phyloP scores from a whole-genome alignment of 2,329 filamentous ascomycete genomes.

The Scytalidium lignicola region DNA sequence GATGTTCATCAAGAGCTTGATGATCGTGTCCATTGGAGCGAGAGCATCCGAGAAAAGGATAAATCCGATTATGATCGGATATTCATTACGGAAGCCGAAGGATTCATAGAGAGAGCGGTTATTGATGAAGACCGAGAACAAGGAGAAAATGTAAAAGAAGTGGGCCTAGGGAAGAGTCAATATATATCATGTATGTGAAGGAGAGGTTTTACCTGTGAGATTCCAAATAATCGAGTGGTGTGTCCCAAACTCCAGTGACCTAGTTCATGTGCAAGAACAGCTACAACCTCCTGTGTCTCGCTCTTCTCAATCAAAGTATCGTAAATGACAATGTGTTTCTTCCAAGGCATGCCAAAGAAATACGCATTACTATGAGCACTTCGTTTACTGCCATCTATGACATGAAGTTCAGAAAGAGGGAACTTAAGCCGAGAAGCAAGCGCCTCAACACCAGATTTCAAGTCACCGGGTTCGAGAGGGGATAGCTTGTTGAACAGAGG shows the following conservation, averaged over 20 bases:
- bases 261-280: conserved; percentile 90
- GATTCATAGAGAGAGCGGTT: conserved; percentile 85
- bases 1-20: conserved; percentile 95
- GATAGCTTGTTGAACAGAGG: conserved; percentile 98
- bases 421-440: conserved; percentile 83
- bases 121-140: conserved; percentile 97
- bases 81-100: conserved; percentile 80
- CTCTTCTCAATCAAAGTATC: conserved; percentile 97
- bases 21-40: conserved; percentile 85
- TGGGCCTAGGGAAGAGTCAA: conserved; percentile 58
- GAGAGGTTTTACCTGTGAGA: conserved; percentile 62
- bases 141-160: conserved; percentile 91
- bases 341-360: conserved; percentile 97
- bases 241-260: conserved; percentile 97
- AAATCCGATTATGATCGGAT: conserved; percentile 95
- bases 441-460: conserved; percentile 83
- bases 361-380: conserved; percentile 88
- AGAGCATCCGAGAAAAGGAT: conserved; percentile 97
- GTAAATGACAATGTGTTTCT: conserved; percentile 99
- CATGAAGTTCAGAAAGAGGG: conserved; percentile 85
- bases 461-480: conserved; percentile 76
- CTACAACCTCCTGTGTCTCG: conserved; percentile 84
- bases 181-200: neutral
- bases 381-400: conserved; percentile 89
- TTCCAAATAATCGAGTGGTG: conserved; percentile 84